Percentiles rank a stretch among this genome's conserved stretches.
phyloP scores from a whole-genome alignment of 768 basidiomycete species.

The Hortiboletus flavorubellus region DNA sequence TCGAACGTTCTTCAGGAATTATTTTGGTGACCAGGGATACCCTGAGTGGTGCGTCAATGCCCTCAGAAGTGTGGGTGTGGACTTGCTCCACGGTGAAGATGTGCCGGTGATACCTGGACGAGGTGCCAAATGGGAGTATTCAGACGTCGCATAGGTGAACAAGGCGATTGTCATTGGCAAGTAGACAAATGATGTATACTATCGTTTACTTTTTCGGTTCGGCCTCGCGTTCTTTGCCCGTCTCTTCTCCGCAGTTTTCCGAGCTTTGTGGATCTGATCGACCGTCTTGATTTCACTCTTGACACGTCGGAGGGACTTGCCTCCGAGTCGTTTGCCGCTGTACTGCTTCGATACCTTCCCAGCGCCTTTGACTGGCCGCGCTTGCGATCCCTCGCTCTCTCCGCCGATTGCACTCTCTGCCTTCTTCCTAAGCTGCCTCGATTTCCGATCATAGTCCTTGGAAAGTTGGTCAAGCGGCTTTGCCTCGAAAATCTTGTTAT shows the following conservation, averaged over 20 bases:
- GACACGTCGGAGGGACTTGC: conserved; percentile 59
- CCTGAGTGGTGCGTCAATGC: conserved; percentile 90
- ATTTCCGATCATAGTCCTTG: conserved; percentile 72
- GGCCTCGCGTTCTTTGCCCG: conserved; percentile 83
- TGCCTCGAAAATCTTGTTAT: conserved; percentile 57
- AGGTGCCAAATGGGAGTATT: conserved; percentile 82
- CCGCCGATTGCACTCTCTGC: conserved; percentile 32
- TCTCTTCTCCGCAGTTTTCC: conserved; percentile 61
- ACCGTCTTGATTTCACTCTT: conserved; percentile 83
- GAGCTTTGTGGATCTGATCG: conserved; percentile 80
- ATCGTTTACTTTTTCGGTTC: conserved; percentile 35
- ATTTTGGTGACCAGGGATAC: conserved; percentile 76
- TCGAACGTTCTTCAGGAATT: conserved; percentile 67
- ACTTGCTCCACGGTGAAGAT: conserved; percentile 59
- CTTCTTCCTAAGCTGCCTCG: conserved; percentile 59
- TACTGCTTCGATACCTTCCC: conserved; percentile 35
- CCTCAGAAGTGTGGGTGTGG: conserved; percentile 76
- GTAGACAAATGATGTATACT: conserved; percentile 9
- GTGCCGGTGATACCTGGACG: conserved; percentile 54
- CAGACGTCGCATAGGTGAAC: conserved; percentile 34
- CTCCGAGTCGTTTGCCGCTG: conserved; percentile 45
- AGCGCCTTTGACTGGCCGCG: conserved; percentile 18
- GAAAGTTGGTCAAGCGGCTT: conserved; percentile 77
- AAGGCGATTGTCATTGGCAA: neutral
- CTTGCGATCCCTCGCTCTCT: conserved; percentile 24